Evolutionary conservation across 2,329 filamentous ascomycete genomes (phyloP).

Genomic region (Ascochyta fabae): DNA sequence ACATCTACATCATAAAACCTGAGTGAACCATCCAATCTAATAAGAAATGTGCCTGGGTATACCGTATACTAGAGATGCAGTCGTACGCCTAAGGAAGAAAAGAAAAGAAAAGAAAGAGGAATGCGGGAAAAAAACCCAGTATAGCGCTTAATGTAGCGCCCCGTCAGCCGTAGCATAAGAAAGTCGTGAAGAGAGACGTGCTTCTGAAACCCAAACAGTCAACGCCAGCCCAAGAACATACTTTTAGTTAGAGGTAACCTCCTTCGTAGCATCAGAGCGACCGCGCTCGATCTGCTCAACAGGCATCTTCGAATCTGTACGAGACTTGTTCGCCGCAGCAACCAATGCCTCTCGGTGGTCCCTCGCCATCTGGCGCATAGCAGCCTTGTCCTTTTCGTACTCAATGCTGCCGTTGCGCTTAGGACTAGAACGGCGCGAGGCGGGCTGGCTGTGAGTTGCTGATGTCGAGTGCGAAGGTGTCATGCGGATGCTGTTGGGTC

Average conservation of each 20-base stretch:
- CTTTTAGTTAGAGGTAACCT: conserved; percentile 14
- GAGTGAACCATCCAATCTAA: conserved; percentile 5
- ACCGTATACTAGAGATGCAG: conserved; percentile 7
- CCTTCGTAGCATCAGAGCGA: conserved; percentile 12
- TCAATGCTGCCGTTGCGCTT: conserved; percentile 38
- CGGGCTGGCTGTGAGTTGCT: conserved; percentile 28
- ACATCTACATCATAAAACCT: background rate
- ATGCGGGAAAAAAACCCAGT: background rate
- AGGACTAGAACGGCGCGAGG: conserved; percentile 36
- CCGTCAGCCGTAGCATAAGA: background rate
- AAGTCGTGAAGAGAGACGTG: background rate
- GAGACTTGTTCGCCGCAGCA: conserved; percentile 13
- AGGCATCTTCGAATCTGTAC: conserved; percentile 14
- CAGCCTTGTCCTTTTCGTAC: conserved; percentile 39
- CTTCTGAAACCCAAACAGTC: background rate
- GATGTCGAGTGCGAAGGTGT: conserved; percentile 29
- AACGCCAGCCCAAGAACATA: background rate
- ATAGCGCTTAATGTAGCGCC: background rate
- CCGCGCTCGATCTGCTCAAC: conserved; percentile 30
- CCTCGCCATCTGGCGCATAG: conserved; percentile 34
- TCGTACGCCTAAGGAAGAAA: conserved; percentile 1
- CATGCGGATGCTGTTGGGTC: conserved; percentile 38
- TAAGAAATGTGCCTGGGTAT: conserved; percentile 7
- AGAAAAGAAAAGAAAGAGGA: background rate
- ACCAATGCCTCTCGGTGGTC: conserved; percentile 36